Evolutionary conservation across 257 asterid species (phyloP), one percentile per base, ranked within the genome.

Genomic region (Solanum sparsipilum): DNA sequence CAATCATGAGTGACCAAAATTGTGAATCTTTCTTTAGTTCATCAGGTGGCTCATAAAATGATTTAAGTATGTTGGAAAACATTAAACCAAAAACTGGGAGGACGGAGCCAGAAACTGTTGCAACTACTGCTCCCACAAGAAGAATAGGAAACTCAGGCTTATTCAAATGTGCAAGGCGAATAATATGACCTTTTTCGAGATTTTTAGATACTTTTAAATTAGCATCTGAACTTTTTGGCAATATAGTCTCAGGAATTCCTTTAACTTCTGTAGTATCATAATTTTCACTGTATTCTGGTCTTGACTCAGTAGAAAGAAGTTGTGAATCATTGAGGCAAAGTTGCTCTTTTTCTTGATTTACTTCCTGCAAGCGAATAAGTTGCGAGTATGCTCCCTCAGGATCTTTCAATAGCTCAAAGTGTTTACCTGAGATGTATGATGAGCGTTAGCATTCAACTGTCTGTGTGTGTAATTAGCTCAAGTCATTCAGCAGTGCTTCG

Each of bases 71-170:
- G 27, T 92, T 90, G 10, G 96, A 92, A 8, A 94, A 68, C 2
- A 95, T 11, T 83, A 95, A 87, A 8, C 97, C 97, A 35, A 83
- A 94, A 46, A 89, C 7, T 5, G 98, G 98, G 90, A 94, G 84
- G 41, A 92, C 92, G 56, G 94, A 95, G n/a, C 97, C 97, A 41
- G 91, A 93, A 29, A 92, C 32, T 13, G 88, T 48, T 36, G 97
- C 94, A 71, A 92, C 39, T 84, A 93, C 18, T 23, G 94, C 73
- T 84, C 96, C 98, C 39, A 84, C 70, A 56, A 92, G 23, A 38
- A 95, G 89, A 39, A 90, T 91, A 3, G 98, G 96, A 41, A 92
- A 13, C 91, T 94, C 96, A 0, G 98, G 93, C 90, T 92, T 92
- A 67, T 93, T 95, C 6, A 94, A 87, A 74, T 73, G 63, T 44